phyloP scores from a whole-genome alignment of 2,329 filamentous ascomycete species.

The Trichophyton mentagrophytes region DNA sequence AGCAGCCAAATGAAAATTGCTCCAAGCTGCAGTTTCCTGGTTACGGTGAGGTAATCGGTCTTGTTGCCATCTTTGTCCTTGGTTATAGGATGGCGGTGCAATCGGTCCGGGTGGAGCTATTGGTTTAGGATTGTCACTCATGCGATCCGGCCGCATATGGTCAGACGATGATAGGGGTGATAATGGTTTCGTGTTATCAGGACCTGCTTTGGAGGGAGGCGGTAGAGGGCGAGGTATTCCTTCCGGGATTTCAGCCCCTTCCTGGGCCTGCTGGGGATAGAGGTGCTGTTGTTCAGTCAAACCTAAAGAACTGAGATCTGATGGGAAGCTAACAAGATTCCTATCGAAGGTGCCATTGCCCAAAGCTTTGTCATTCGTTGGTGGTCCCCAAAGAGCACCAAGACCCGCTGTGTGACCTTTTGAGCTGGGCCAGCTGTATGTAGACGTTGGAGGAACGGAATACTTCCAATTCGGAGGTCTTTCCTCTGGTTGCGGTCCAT shows the following conservation, averaged over 20 bases:
- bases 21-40: constrained; percentile 29
- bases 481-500: constrained; percentile 23
- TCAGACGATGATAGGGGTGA: constrained; percentile 30
- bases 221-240: constrained; percentile 20
- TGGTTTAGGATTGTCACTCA: constrained; percentile 28
- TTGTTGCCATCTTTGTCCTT: constrained; percentile 19
- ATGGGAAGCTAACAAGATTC: constrained; percentile 37
- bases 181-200: constrained; percentile 23
- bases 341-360: constrained; percentile 53
- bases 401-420: constrained; percentile 26
- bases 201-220: constrained; percentile 19
- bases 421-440: constrained; percentile 28
- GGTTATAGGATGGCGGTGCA: constrained; percentile 30
- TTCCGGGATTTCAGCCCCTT: constrained; percentile 13
- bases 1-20: constrained; percentile 32
- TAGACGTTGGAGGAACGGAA: constrained; percentile 19
- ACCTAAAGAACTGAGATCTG: constrained; percentile 31
- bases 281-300: constrained; percentile 29
- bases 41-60: constrained; percentile 20
- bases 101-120: constrained; percentile 35
- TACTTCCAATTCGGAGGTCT: constrained; percentile 27
- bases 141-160: constrained; percentile 21
- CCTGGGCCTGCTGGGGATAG: constrained; percentile 14
- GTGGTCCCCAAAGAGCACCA: constrained; percentile 47
- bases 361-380: constrained; percentile 43